phyloP scores from a whole-genome alignment of 164 flowering plant species.

The Macadamia tetraphylla region DNA sequence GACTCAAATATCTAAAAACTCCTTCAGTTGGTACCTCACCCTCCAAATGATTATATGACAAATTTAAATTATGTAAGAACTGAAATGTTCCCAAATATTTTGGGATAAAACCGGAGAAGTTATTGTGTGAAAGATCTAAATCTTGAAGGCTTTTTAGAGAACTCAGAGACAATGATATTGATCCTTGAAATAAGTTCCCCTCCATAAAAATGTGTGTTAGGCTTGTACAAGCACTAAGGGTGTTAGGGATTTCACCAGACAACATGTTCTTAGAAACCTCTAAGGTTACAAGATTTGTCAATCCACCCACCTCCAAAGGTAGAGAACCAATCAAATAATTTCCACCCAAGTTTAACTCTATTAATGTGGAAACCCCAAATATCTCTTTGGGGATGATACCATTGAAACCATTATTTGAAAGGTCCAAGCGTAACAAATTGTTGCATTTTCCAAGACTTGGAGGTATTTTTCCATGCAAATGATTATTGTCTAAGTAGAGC shows the following conservation, averaged over 20 bases:
- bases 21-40: conserved; percentile 1
- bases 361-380: neutral
- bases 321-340: conserved; percentile 25
- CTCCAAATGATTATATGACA: neutral
- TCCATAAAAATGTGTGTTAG: conserved; percentile 9
- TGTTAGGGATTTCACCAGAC: conserved; percentile 23
- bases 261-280: conserved; percentile 21
- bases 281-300: conserved; percentile 16
- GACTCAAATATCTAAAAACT: conserved; percentile 1
- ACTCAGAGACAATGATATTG: too few species aligned
- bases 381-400: conserved; percentile 22
- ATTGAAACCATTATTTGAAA: conserved; percentile 20
- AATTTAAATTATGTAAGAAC: too few species aligned
- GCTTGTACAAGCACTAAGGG: conserved; percentile 17
- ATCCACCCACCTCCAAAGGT: conserved; percentile 22
- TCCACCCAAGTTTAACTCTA: conserved; percentile 11
- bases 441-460: conserved; percentile 19
- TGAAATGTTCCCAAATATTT: neutral
- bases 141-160: conserved; percentile 6
- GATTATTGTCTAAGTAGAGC: conserved; percentile 17
- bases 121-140: neutral
- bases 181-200: too few species aligned
- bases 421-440: conserved; percentile 7
- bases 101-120: neutral
- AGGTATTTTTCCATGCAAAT: conserved; percentile 27